phyloP scores from a whole-genome alignment of 257 asterid genomes.

The Jaltomata sinuosa region DNA sequence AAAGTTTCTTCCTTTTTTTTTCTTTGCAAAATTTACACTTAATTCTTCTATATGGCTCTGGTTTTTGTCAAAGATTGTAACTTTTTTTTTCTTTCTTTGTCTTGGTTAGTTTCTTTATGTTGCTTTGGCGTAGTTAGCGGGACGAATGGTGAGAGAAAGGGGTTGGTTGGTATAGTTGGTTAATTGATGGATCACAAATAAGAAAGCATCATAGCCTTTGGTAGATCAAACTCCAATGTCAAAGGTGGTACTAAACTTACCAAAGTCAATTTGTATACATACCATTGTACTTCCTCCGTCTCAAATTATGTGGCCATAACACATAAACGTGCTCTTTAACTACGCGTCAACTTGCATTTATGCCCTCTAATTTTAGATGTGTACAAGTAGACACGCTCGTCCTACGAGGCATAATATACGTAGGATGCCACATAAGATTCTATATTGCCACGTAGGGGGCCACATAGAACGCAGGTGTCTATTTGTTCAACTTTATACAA shows the following conservation, averaged over 20 bases:
- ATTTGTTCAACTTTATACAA: no score
- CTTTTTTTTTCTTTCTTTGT: neutral
- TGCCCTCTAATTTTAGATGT: no score
- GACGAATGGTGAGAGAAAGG: constrained; percentile 2
- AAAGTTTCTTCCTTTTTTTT: neutral
- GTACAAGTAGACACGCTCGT: no score
- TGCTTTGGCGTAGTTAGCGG: constrained; percentile 19
- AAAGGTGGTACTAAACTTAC: neutral
- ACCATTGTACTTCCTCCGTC: no score
- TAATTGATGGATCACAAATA: constrained; percentile 3
- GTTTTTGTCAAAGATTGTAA: constrained; percentile 7
- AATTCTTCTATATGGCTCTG: neutral
- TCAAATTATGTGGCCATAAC: no score
- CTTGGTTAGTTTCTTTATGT: neutral
- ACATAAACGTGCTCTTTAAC: no score
- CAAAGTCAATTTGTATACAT: no score
- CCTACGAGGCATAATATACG: no score
- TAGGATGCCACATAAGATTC: no score
- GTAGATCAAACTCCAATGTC: neutral
- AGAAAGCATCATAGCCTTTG: neutral
- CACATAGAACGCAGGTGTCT: no score
- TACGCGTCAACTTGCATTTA: no score
- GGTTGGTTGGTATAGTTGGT: constrained; percentile 23
- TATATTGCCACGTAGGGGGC: no score
- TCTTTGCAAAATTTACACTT: neutral